phyloP scores from a whole-genome alignment of 371 early-diverging fungal species.

The Mucor plumbeus region DNA sequence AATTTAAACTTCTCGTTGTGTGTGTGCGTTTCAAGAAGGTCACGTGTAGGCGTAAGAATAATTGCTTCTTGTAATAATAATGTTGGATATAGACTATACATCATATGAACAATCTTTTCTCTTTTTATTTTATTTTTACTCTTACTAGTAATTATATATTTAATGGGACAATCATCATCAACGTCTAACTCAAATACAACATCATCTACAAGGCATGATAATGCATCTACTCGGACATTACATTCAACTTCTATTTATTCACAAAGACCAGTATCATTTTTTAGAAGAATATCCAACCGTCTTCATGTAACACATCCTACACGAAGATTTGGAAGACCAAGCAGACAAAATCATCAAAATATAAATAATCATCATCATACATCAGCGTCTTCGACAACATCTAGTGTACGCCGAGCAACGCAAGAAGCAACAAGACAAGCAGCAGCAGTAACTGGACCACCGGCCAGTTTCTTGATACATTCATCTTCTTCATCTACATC shows the following conservation, averaged over 20 bases:
- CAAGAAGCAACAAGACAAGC: constrained; percentile 30
- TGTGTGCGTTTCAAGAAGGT: neutral
- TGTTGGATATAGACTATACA: neutral
- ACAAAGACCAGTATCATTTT: constrained; percentile 21
- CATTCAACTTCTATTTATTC: constrained; percentile 31
- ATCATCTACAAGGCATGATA: constrained; percentile 20
- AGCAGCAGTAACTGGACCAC: constrained; percentile 30
- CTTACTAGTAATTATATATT: neutral
- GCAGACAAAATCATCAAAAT: neutral
- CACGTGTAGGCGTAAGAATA: neutral
- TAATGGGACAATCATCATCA: constrained; percentile 25
- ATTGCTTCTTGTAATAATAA: neutral
- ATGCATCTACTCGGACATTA: constrained; percentile 32
- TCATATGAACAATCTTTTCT: constrained; percentile 2
- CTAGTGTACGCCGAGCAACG: constrained; percentile 25
- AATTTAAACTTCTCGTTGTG: neutral
- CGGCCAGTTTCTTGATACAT: constrained; percentile 1
- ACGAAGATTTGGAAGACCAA: constrained; percentile 14
- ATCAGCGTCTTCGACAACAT: constrained; percentile 25
- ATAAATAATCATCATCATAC: neutral
- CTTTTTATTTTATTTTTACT: constrained; percentile 1
- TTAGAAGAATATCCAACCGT: constrained; percentile 26
- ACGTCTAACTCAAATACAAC: neutral
- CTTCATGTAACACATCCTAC: constrained; percentile 21
- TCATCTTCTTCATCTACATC: neutral